Conservation (phyloP, 2,329 filamentous ascomycete genomes). For the Trichoderma harzianum region DNA sequence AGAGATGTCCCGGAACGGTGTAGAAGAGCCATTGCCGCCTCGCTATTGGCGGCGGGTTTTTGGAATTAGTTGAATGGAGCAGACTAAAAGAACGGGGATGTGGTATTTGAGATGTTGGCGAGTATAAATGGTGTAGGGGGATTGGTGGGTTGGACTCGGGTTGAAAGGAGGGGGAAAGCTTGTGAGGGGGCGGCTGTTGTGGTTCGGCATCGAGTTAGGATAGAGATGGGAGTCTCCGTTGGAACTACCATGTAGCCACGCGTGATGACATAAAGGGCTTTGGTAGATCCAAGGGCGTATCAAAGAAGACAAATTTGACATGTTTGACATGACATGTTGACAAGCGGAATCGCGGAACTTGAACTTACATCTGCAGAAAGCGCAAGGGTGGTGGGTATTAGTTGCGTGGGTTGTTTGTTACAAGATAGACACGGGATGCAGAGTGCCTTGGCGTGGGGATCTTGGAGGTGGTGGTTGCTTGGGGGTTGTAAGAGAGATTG, state of each 20-base stretch:
- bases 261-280: background rate
- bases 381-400: background rate
- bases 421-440: background rate
- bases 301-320: background rate
- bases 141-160: background rate
- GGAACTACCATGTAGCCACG: background rate
- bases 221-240: background rate
- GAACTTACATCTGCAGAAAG: background rate
- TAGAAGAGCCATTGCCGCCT: constrained; percentile 28
- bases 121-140: background rate
- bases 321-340: background rate
- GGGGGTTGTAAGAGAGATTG: no score
- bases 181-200: background rate
- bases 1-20: constrained; percentile 26
- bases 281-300: background rate
- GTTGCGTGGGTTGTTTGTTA: background rate
- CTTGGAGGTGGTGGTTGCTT: background rate
- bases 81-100: background rate
- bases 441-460: background rate
- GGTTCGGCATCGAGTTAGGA: constrained; percentile 2
- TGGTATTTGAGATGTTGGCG: background rate
- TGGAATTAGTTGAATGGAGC: background rate
- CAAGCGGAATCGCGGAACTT: background rate
- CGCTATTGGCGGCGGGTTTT: background rate
- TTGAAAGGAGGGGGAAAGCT: background rate